Conservation (phyloP, 768 basidiomycete species). For the Pulveroboletus frians region DNA sequence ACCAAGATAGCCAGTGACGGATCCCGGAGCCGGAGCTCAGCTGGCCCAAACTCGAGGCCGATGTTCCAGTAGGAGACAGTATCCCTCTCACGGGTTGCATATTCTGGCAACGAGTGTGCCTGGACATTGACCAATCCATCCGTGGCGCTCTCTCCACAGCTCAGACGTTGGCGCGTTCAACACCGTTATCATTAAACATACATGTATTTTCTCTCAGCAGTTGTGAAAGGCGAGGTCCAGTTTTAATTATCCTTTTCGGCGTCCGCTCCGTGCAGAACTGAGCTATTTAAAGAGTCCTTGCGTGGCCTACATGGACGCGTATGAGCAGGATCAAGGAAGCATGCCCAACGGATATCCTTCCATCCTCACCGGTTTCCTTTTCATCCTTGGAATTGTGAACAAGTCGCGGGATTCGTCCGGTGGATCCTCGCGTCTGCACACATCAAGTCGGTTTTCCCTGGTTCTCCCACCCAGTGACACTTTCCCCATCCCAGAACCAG, state of each 20-base stretch:
- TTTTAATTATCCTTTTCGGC: constrained; percentile 4
- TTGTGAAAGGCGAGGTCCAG: not conserved
- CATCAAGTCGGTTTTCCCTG: not conserved
- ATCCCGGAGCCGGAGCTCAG: too few species aligned
- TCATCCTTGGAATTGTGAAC: not conserved
- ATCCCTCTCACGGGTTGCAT: not conserved
- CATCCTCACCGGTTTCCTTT: not conserved
- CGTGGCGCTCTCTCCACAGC: not conserved
- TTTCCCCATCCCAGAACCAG: constrained; percentile 15
- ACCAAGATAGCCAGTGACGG: not conserved
- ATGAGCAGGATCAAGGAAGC: not conserved
- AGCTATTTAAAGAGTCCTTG: not conserved
- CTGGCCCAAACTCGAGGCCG: not conserved
- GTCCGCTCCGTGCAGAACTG: constrained; percentile 1
- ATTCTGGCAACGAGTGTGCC: not conserved
- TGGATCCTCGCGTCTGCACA: not conserved
- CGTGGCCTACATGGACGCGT: not conserved
- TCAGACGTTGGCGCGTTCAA: too few species aligned
- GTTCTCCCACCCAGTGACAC: not conserved
- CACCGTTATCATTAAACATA: not conserved
- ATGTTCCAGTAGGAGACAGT: not conserved
- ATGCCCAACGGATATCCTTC: not conserved
- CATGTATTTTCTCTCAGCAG: not conserved
- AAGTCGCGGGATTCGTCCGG: constrained; percentile 1
- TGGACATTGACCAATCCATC: not conserved